phyloP scores from a whole-genome alignment of 2,329 filamentous ascomycete species.

The Zymoseptoria pseudotritici region DNA sequence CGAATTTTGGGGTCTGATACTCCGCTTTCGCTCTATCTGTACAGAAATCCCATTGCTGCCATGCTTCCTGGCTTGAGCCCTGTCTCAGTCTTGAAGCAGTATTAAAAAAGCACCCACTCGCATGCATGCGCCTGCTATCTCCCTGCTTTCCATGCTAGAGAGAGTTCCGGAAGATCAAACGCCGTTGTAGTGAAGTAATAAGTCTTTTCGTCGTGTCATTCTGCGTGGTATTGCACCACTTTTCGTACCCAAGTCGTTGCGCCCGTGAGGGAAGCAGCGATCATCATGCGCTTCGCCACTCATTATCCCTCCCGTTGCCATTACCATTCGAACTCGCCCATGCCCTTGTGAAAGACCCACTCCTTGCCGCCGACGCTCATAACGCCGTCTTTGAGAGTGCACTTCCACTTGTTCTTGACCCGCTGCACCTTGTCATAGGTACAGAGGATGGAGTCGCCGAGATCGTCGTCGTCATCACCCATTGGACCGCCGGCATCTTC shows the following conservation, averaged over 20 bases:
- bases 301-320: conserved; percentile 24
- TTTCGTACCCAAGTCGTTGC: neutral
- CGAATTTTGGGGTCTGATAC: neutral
- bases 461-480: conserved; percentile 66
- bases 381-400: conserved; percentile 92
- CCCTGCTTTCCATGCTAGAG: neutral
- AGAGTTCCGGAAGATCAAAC: neutral
- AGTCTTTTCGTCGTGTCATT: neutral
- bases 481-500: conserved; percentile 51
- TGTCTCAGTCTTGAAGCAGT: neutral
- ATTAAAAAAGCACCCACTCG: neutral
- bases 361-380: conserved; percentile 90
- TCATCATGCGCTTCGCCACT: conserved; percentile 31
- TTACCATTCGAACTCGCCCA: conserved; percentile 95
- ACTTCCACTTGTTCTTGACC: conserved; percentile 98
- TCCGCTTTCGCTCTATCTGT: neutral
- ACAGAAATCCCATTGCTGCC: neutral
- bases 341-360: conserved; percentile 92
- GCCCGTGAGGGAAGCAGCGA: neutral
- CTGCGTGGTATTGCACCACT: neutral
- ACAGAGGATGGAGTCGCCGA: conserved; percentile 86
- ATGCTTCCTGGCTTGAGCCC: neutral
- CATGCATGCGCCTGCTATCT: neutral
- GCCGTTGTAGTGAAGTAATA: neutral
- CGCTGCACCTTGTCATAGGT: conserved; percentile 99